Base-by-base conservation (phyloP, 2,329 filamentous ascomycete species). In the Fusarium oxysporum region DNA sequence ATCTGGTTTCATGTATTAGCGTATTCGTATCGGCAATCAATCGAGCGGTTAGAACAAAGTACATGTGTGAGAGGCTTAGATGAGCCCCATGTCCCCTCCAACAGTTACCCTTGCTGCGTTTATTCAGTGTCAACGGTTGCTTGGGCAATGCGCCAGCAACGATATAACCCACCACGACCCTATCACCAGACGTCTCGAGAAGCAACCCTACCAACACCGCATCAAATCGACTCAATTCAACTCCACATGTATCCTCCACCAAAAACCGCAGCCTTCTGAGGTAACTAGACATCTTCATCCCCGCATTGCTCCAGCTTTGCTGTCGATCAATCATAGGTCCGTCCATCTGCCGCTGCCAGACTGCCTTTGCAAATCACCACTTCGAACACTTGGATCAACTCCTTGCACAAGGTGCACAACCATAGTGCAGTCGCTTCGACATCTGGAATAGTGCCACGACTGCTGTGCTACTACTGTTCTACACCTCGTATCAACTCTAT, bases 81-180 rank as follows among this genome's bases (percentile, higher is more conserved):
- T 43, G 44, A 30, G 48, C 55, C 40, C 66, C 65, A 74, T 57
- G 47, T 64, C 62, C 50, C 66, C 62, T 74, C 54, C 65, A 21
- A 71, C 66, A 73, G 37, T 48, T 53, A 66, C 65, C 62, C 48
- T 58, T 64, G 60, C 68, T 64, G 58, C 47, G 38, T 47, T 64
- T 62, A 48, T 48, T 48, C 59, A 40, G 32, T 54, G 58, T 62
- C 55, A 25, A 48, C 58, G 68, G 74, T 77, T 77, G 75, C 75
- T 77, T 77, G 68, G 75, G 66, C 76, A 77, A 77, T 77, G 73
- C 58, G 51, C 62, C 73, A 60, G 53, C 41, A 68, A 30, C 28
- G 45, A 38, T 32, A 57, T 61, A 67, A 59, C 58, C 71, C 56
- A 58, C 57, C 54, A 54, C 43, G 55, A 66, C 67, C 70, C 38